Conservation (phyloP, 805 yeast species). For the Candida railenensis region DNA sequence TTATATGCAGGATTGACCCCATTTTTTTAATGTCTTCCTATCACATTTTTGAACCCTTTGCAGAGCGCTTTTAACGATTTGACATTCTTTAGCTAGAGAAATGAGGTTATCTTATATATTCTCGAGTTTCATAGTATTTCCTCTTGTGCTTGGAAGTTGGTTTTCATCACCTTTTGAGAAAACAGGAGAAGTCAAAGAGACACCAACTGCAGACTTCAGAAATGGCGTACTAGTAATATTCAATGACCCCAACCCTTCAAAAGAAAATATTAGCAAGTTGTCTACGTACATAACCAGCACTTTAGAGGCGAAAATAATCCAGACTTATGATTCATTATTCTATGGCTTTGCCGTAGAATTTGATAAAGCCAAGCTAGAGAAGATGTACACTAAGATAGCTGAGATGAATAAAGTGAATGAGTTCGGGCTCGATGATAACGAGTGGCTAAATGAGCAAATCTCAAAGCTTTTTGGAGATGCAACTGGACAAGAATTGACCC, state of each 20-base stretch:
- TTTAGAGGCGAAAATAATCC: conserved; percentile 1
- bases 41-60: no score
- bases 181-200: background rate
- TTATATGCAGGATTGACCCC: background rate
- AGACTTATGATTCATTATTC: background rate
- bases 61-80: no score
- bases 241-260: background rate
- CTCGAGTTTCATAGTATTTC: background rate
- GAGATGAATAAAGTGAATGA: background rate
- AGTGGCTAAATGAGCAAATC: background rate
- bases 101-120: background rate
- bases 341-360: conserved; percentile 2
- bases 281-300: background rate
- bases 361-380: background rate
- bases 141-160: background rate
- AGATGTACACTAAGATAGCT: background rate
- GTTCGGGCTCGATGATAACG: background rate
- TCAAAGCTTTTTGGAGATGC: background rate
- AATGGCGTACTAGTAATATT: conserved; percentile 1
- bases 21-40: background rate
- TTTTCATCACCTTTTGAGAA: background rate
- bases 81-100: background rate
- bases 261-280: background rate
- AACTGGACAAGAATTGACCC: background rate
- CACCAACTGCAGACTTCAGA: conserved; percentile 1